phyloP scores from a whole-genome alignment of 2,329 filamentous ascomycete genomes.

The Trichophaea hybrida region DNA sequence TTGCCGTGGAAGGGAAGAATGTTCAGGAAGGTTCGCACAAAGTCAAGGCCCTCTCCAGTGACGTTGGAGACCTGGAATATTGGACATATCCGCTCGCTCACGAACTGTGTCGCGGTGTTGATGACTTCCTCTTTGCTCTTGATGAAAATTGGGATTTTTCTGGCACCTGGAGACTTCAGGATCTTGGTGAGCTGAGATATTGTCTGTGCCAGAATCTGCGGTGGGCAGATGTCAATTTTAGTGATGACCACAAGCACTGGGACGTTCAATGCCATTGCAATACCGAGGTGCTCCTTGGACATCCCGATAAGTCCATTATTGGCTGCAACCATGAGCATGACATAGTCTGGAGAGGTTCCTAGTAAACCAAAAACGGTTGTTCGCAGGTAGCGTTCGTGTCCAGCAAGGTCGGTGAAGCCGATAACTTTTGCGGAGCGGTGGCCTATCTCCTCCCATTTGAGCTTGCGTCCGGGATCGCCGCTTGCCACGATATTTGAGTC shows the following conservation, averaged over 20 bases:
- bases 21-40: constrained; percentile 86
- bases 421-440: constrained; percentile 89
- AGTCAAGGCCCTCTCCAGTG: constrained; percentile 76
- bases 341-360: constrained; percentile 93
- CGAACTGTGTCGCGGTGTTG: constrained; percentile 84
- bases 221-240: constrained; percentile 96
- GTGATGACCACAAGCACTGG: constrained; percentile 96
- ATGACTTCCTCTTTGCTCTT: constrained; percentile 82
- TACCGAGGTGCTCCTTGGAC: constrained; percentile 95
- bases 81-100: constrained; percentile 86
- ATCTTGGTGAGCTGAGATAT: constrained; percentile 84
- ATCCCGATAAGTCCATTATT: constrained; percentile 96
- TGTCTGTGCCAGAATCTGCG: constrained; percentile 87
- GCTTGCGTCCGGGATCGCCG: constrained; percentile 65
- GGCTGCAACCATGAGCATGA: constrained; percentile 91
- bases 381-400: constrained; percentile 85
- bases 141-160: constrained; percentile 93
- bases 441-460: constrained; percentile 97
- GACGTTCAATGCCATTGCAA: constrained; percentile 85
- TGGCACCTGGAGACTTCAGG: constrained; percentile 79
- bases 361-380: constrained; percentile 93
- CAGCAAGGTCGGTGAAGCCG: constrained; percentile 86
- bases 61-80: constrained; percentile 98
- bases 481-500: constrained; percentile 69
- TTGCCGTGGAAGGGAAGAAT: constrained; percentile 89